Evolutionary conservation across 1,284 basidiomycete species (phyloP), one percentile per base, ranked within the genome.

Genomic region (Neotropicomus parvogracilis): DNA sequence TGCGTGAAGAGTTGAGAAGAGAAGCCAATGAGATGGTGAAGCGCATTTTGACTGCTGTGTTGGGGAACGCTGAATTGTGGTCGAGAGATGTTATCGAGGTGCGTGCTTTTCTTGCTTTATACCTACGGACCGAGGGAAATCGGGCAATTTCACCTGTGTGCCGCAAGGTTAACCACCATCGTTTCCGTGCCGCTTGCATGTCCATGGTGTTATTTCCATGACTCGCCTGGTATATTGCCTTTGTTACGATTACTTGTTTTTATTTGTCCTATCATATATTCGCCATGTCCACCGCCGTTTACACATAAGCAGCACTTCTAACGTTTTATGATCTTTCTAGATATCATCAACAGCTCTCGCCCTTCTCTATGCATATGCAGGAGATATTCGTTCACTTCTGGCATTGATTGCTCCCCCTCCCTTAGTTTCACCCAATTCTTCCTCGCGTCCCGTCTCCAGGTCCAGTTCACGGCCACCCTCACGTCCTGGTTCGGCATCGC

Each of bases 1-100:
- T 92, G 42, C 73, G 77, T 40, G 75, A 74, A 46, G 75, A 81
- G 47, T 68, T 91, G 26, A 70, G 70, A 38, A 69, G 68, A 48
- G 78, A 81, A 10, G 86, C 88, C 3, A 67, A 71, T 26, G 80
- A 85, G 45, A 90, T 88, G 83, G 69, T 92, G 17, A 73, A 79
- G 55, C 61, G 59, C 13, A 85, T 85, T 56, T 66, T 92, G 39
- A 39, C 14, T 39, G 47, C 49, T 16, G 56, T 58, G 24, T 31
- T 63, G 54, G 75, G 70, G 52, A 81, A 77, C 56, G 24, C 44
- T 35, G 53, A 58, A 26, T 19, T 45, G 27, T 65, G 64, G 64
- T 49, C 56, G 39, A 53, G 44, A 32, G 63, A 63, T 26, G 39
- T 65, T 11, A 49, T 66, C n/a, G 59, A 64, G 57, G 62, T 66